Conservation (phyloP, 1,284 basidiomycete genomes). For the Heterobasidion irregulare region DNA sequence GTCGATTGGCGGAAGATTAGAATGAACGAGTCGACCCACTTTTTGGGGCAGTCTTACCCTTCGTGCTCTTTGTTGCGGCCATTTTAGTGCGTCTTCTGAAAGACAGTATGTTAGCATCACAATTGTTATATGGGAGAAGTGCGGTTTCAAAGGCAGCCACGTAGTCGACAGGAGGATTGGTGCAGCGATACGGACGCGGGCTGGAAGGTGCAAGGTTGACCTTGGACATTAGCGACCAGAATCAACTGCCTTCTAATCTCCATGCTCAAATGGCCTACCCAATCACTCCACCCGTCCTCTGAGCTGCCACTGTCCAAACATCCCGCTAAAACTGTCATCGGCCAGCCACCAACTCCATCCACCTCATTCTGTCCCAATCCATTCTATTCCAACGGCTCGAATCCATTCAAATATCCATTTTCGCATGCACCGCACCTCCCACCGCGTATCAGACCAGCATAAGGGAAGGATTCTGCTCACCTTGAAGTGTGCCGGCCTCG, state of each 20-base stretch:
- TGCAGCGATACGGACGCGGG: not conserved
- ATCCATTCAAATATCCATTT: not conserved
- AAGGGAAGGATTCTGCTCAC: not conserved
- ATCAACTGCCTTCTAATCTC: not conserved
- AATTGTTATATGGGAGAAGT: too few species aligned
- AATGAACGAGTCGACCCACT: slow-evolving; percentile 25
- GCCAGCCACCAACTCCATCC: not conserved
- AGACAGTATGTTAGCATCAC: not conserved
- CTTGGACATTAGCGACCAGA: not conserved
- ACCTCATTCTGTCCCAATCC: not conserved
- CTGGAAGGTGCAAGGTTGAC: not conserved
- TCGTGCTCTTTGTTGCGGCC: slow-evolving; percentile 56
- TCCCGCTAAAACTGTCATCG: too few species aligned
- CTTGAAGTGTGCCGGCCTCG: slow-evolving; percentile 4
- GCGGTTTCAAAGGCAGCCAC: not conserved
- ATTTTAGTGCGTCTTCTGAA: slow-evolving; percentile 24
- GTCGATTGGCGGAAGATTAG: not conserved
- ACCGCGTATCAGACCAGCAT: not conserved
- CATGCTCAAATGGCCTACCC: too few species aligned
- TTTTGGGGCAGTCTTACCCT: slow-evolving; percentile 47
- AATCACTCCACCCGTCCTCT: too few species aligned
- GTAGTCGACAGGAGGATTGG: not conserved
- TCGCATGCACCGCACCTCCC: not conserved
- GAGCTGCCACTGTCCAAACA: too few species aligned
- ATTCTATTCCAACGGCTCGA: not conserved